Percentiles rank a stretch among this genome's conserved stretches.
Conservation (phyloP, 2,329 filamentous ascomycete species). For the Periconia sp. region DNA sequence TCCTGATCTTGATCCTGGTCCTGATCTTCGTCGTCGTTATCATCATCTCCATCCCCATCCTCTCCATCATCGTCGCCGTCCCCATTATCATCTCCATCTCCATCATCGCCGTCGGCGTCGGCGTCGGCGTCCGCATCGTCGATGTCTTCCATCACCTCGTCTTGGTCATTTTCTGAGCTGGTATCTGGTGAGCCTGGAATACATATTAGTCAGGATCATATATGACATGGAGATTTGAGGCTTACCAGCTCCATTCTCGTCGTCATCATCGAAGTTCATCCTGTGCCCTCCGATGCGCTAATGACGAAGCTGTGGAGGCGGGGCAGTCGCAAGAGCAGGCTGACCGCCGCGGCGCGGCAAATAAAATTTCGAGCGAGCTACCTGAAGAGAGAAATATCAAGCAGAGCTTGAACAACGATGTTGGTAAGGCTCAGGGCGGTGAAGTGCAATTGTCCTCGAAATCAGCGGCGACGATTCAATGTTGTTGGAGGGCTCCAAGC, state of each 20-base stretch:
- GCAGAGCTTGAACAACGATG: not conserved
- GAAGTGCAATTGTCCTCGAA: not conserved
- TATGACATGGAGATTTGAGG: not conserved
- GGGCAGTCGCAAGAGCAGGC: not conserved
- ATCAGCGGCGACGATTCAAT: not conserved
- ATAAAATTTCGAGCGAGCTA: not conserved
- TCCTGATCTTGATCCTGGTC: slow-evolving; percentile 48
- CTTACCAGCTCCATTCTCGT: slow-evolving; percentile 43
- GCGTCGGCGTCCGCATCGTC: slow-evolving; percentile 45
- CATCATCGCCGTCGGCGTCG: slow-evolving; percentile 42
- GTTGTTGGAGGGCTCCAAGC: not conserved
- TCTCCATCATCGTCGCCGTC: slow-evolving; percentile 48
- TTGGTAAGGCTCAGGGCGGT: too few relatives aligned
- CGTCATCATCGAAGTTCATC: slow-evolving; percentile 53
- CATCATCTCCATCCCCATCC: slow-evolving; percentile 42
- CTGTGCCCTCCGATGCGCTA: slow-evolving; percentile 14
- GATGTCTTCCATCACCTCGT: slow-evolving; percentile 49
- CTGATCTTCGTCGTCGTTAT: slow-evolving; percentile 37
- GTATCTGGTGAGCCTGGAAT: slow-evolving; percentile 41
- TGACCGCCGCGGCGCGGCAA: not conserved
- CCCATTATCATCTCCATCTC: slow-evolving; percentile 43
- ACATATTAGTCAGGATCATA: slow-evolving; percentile 7
- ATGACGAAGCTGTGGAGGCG: not conserved
- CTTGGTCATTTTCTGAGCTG: slow-evolving; percentile 46
- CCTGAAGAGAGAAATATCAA: not conserved